Base-by-base conservation (phyloP, 352 stramenopile genomes). In the Phytophthora sp. region DNA sequence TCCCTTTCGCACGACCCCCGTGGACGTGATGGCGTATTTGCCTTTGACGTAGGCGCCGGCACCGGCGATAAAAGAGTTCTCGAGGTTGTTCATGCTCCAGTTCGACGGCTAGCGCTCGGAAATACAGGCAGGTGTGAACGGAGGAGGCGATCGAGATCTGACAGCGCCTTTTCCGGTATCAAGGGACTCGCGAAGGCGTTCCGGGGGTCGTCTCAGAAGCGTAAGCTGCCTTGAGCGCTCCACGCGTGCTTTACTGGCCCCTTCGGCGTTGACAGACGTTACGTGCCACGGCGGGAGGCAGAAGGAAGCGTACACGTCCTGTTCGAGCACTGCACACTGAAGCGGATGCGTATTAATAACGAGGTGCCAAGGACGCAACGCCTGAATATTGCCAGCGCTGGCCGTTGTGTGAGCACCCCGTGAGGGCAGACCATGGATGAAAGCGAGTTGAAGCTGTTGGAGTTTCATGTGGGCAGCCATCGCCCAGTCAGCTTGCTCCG, bases 21-120 rank as follows among this genome's bases (percentile, higher is more conserved):
- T 91, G 8, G 79, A 77, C 6, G 84, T 94, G 71, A 93, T 93
- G 36, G 86, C 84, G 50, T 90, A 92, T 64, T 87, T 87, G 23
- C 86, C 86, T 49, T 94, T 93, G 65, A 93, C 84, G 53, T 93
- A 94, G 41, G 84, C 86, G 13, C 76, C 79, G 6, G 80, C 82
- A 31, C 76, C 82, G 21, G 84, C 80, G 27, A 89, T 78, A 66
- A 87, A 94, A 51, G 86, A 94, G 68, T 93, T 89, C 58, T 91
- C 84, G 62, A 91, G 80, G 62, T 81, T 84, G 58, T 77, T 79
- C 75, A 84, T 84, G 49, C 41, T 35, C 44, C 16, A 33, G 5
- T 35, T 35, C 12, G 44, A 51, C 29, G 26, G 16, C 4, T 33
- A 18, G 41, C 29, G 45, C 38, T 47, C 38, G 29, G 29, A n/a